These are phyloP conservation scores for Fusarium marasasianum DNA, from an alignment of 2,329 filamentous ascomycete genomes.

Conservation along the genomic window DNA sequence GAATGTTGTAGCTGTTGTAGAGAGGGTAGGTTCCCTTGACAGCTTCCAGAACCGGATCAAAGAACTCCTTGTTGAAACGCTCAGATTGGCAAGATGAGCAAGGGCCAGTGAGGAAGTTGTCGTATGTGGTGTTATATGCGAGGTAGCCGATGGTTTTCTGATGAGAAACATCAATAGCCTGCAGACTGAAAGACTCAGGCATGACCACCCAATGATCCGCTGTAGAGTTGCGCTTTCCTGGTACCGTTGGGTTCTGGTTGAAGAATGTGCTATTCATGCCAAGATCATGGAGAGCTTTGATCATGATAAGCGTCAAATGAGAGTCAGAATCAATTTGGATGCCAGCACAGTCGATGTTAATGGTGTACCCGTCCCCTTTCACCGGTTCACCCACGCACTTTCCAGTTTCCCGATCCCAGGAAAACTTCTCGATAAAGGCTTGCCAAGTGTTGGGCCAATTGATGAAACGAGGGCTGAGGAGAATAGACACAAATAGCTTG, in stretches of 20 bases:
- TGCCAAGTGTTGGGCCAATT: conserved; percentile 53
- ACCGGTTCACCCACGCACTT: conserved; percentile 47
- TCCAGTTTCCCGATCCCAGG: conserved; percentile 52
- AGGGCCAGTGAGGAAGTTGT: conserved; percentile 49
- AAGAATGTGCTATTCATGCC: conserved; percentile 53
- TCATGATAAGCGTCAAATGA: conserved; percentile 52
- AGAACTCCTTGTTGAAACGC: conserved; percentile 50
- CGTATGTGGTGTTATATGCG: conserved; percentile 51
- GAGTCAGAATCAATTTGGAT: conserved; percentile 51
- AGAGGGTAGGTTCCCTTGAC: conserved; percentile 52
- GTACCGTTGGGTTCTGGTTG: conserved; percentile 52
- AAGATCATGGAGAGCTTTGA: conserved; percentile 51
- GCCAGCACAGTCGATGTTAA: conserved; percentile 50
- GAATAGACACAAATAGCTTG: conserved; percentile 45
- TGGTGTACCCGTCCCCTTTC: conserved; percentile 49
- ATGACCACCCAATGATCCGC: conserved; percentile 51
- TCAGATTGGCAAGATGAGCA: conserved; percentile 49
- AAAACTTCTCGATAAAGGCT: conserved; percentile 51
- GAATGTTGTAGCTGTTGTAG: conserved; percentile 50
- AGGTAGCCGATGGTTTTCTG: conserved; percentile 48
- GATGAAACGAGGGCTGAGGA: conserved; percentile 51
- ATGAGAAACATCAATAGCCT: conserved; percentile 47
- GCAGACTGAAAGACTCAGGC: conserved; percentile 50
- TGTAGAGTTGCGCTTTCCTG: conserved; percentile 44
- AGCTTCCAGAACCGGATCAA: conserved; percentile 50